Conservation (phyloP, 495 filamentous ascomycete genomes). For the Paragyromitra xinjiangensis region DNA sequence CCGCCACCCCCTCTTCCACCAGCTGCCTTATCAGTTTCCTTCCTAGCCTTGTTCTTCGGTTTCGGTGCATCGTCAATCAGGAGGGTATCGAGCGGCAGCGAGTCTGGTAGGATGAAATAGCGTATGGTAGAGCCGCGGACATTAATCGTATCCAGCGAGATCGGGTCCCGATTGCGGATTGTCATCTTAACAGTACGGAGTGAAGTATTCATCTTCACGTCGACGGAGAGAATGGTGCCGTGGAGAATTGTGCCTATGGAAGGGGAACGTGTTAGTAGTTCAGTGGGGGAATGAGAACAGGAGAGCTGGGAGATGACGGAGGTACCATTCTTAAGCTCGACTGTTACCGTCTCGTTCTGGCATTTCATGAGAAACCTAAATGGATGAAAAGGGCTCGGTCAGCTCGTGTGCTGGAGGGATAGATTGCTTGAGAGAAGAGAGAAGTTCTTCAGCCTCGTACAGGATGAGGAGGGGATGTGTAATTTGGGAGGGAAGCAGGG, state of each 20-base stretch:
- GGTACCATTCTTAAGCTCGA: conserved; percentile 96
- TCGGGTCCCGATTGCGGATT: conserved; percentile 80
- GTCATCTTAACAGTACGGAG: conserved; percentile 97
- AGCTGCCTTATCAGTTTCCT: conserved; percentile 78
- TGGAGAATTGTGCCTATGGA: conserved; percentile 85
- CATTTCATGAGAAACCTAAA: conserved; percentile 97
- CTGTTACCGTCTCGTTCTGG: conserved; percentile 93
- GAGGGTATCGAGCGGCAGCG: conserved; percentile 89
- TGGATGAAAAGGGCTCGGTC: conserved; percentile 48
- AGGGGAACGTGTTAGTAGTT: conserved; percentile 29
- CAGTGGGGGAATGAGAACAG: not conserved
- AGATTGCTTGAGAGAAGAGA: conserved; percentile 60
- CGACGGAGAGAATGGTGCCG: conserved; percentile 93
- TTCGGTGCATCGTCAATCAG: conserved; percentile 96
- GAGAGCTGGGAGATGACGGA: conserved; percentile 15
- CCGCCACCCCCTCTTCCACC: conserved; percentile 69
- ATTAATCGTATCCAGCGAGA: conserved; percentile 93
- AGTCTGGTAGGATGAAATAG: conserved; percentile 94
- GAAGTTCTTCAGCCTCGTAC: conserved; percentile 38
- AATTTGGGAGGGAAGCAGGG: conserved; percentile 13
- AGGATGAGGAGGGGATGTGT: conserved; percentile 11
- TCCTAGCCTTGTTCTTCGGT: conserved; percentile 98
- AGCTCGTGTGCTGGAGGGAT: conserved; percentile 55
- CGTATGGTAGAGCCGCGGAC: conserved; percentile 91
- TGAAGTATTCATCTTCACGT: conserved; percentile 95